Conservation (phyloP, 164 flowering plant species). For the Macadamia tetraphylla region DNA sequence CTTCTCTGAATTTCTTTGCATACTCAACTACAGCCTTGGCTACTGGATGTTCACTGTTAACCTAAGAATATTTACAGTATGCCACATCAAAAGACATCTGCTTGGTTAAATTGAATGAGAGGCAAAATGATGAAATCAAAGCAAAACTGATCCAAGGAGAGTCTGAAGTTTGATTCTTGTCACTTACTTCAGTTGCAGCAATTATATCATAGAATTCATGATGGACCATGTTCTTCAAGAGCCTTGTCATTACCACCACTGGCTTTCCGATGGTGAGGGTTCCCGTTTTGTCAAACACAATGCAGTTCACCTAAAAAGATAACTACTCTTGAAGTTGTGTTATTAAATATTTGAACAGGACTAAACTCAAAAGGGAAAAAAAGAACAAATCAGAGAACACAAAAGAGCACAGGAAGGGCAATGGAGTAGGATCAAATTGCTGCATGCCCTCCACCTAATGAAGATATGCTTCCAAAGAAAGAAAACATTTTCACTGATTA, state of each 20-base stretch:
- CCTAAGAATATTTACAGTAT: conserved; percentile 19
- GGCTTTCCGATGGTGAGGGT: conserved; percentile 54
- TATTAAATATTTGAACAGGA: too few relatives aligned
- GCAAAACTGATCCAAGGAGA: neutral
- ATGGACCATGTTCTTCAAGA: too few relatives aligned
- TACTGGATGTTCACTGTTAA: conserved; percentile 47
- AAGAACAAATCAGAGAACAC: too few relatives aligned
- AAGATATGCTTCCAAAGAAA: too few relatives aligned
- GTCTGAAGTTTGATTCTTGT: neutral
- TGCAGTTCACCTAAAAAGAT: conserved; percentile 46
- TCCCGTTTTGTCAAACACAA: conserved; percentile 78
- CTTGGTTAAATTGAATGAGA: neutral
- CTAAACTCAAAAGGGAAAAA: too few relatives aligned
- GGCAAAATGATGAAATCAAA: neutral
- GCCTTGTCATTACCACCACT: too few relatives aligned
- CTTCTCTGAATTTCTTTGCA: conserved; percentile 43
- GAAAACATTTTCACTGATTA: too few relatives aligned
- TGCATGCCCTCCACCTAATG: too few relatives aligned
- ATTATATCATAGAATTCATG: conserved; percentile 45
- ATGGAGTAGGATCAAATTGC: too few relatives aligned
- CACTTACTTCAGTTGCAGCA: conserved; percentile 55
- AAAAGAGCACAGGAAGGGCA: too few relatives aligned
- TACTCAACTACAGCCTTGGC: conserved; percentile 29
- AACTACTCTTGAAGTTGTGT: too few relatives aligned
- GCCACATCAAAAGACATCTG: too few relatives aligned